Base-by-base conservation (phyloP, 1,284 basidiomycete genomes). In the Wolfiporia cocos region DNA sequence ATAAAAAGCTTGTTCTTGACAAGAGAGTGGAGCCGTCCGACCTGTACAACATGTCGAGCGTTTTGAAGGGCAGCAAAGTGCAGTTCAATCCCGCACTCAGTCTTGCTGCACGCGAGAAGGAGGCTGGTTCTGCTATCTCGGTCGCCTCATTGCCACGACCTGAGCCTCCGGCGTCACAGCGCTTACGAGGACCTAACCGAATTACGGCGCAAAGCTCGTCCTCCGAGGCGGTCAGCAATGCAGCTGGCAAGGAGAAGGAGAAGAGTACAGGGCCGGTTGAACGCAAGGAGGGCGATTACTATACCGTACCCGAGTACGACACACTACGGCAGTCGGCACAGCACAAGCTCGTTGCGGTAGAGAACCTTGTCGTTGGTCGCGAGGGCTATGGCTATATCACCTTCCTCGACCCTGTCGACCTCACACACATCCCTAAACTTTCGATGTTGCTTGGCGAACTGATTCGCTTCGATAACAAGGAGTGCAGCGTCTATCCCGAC, bases 401-500 rank as follows among this genome's bases (percentile, higher is more conserved):
- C 33, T 99, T 97, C 74, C 69, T 92, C 34, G 84, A 92, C 46
- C 81, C 91, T 0, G 95, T 99, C 43, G 93, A 99, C 61, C 76
- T 99, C 43, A 97, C 93, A 15, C 82, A 84, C 18, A 70, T 97
- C 38, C 70, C 81, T 15, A 86, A 85, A 54, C 76, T 99, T 34
- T 76, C 81, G 19, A 82, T 85, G 42, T 75, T 99, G 23, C 72
- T 92, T 4, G 96, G 94, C n/a, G 80, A 84, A 43, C 75, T 93
- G 47, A 81, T 99, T 30, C 76, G 86, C 39, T 93, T 99, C 59
- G 87, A 92, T 46, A 84, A 92, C 60, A 89, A 90, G 68, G 91
- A 96, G 62, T 89, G 90, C 55, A 84, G 80, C 43, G 92, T 99
- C 37, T 99, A 99, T 63, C 92, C 93, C 2, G 92, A 96, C 50